These are phyloP conservation scores for Tephrocybe sp. DNA, from an alignment of 768 basidiomycete genomes.

Conservation along the genomic window DNA sequence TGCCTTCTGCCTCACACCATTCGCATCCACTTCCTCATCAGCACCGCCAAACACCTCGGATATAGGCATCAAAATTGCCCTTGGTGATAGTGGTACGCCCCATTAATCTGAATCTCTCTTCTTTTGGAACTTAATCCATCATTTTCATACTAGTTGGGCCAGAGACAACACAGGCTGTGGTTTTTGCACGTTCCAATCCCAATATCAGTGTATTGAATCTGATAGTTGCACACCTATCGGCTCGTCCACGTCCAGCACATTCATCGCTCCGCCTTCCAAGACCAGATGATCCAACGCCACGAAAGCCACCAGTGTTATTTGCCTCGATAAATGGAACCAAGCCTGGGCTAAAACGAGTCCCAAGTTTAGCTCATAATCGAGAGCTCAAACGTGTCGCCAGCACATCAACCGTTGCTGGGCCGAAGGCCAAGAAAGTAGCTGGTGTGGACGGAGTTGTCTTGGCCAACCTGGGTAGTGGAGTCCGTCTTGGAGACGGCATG, in stretches of 20 bases:
- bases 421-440: slow-evolving; percentile 34
- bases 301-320: slow-evolving; percentile 53
- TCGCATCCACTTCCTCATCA: slow-evolving; percentile 24
- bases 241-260: slow-evolving; percentile 27
- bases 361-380: slow-evolving; percentile 20
- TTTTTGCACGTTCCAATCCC: slow-evolving; percentile 35
- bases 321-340: slow-evolving; percentile 5
- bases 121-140: neutral
- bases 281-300: slow-evolving; percentile 79
- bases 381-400: slow-evolving; percentile 17
- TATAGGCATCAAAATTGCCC: slow-evolving; percentile 60
- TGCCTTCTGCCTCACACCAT: slow-evolving; percentile 53
- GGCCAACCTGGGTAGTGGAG: slow-evolving; percentile 37
- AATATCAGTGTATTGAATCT: slow-evolving; percentile 35
- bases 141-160: slow-evolving; percentile 50
- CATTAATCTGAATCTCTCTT: neutral
- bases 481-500: slow-evolving; percentile 26
- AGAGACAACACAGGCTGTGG: slow-evolving; percentile 65
- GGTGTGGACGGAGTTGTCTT: slow-evolving; percentile 18
- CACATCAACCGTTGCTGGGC: slow-evolving; percentile 1
- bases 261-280: slow-evolving; percentile 45
- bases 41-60: slow-evolving; percentile 33
- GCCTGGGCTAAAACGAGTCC: slow-evolving; percentile 27
- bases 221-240: slow-evolving; percentile 56
- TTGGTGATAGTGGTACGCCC: slow-evolving; percentile 64